phyloP scores from a whole-genome alignment of 495 filamentous ascomycete species.

The Podospora pseudoanserina region DNA sequence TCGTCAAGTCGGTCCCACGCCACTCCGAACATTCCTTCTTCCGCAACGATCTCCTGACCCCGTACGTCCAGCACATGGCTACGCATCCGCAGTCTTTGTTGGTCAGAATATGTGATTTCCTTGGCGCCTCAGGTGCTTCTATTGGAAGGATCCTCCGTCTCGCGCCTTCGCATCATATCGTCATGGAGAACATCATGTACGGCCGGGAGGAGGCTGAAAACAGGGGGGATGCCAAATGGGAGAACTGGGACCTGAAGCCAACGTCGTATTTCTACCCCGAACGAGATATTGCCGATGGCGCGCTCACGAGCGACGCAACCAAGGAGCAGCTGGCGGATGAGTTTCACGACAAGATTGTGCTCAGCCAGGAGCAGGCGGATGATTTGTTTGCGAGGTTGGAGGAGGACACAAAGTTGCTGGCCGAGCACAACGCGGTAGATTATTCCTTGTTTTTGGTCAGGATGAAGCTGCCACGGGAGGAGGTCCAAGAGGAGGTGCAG shows the following conservation, averaged over 20 bases:
- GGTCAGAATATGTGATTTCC: conserved; percentile 65
- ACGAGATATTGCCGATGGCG: conserved; percentile 59
- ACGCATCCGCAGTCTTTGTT: conserved; percentile 54
- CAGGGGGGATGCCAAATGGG: conserved; percentile 50
- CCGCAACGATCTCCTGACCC: conserved; percentile 55
- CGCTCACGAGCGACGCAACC: conserved; percentile 55
- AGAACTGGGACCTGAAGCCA: conserved; percentile 68
- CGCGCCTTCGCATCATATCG: conserved; percentile 62
- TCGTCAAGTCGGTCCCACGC: conserved; percentile 65
- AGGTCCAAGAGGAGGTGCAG: conserved; percentile 23
- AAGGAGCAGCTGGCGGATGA: conserved; percentile 57
- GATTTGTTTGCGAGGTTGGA: conserved; percentile 48
- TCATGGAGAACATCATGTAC: conserved; percentile 69
- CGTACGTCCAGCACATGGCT: conserved; percentile 60
- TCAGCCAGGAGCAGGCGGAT: conserved; percentile 49
- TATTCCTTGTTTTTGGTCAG: conserved; percentile 67
- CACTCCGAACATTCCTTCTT: conserved; percentile 67
- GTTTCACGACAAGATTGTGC: conserved; percentile 61
- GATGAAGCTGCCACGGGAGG: conserved; percentile 32
- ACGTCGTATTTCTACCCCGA: conserved; percentile 69
- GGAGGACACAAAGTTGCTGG: conserved; percentile 57
- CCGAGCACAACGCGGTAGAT: conserved; percentile 59
- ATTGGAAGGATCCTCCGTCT: conserved; percentile 53
- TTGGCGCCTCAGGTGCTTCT: conserved; percentile 50
- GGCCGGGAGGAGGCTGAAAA: conserved; percentile 46